Evolutionary conservation across 805 yeast genomes (phyloP).

Genomic region (Nakazawaea pomicola): DNA sequence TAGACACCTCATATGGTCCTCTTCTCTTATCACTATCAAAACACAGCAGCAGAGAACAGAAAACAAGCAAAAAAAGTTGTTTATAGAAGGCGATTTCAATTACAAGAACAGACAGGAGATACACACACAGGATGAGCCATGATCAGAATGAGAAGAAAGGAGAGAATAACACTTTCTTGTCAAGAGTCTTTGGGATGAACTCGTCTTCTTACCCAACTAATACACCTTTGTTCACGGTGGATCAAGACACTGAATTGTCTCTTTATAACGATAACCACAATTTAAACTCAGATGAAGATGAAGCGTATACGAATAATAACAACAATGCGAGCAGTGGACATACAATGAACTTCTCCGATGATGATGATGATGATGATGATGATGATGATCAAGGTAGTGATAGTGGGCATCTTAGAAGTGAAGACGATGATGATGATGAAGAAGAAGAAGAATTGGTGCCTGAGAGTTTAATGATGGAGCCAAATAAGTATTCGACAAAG

Average conservation of each 20-base stretch:
- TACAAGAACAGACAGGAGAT: too few relatives aligned
- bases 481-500: conserved; percentile 1
- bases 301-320: conserved; percentile 2
- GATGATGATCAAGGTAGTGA: too few relatives aligned
- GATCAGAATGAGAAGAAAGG: conserved; percentile 6
- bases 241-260: conserved; percentile 19
- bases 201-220: conserved; percentile 22
- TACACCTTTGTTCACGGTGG: conserved; percentile 22
- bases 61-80: too few relatives aligned
- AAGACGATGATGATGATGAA: conserved; percentile 16
- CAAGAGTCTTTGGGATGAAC: conserved; percentile 54
- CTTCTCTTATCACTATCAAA: too few relatives aligned
- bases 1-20: not conserved
- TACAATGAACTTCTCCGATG: not conserved
- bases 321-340: too few relatives aligned
- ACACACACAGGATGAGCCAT: too few relatives aligned
- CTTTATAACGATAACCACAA: conserved; percentile 9
- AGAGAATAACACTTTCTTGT: conserved; percentile 46
- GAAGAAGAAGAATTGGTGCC: conserved; percentile 23
- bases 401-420: not conserved
- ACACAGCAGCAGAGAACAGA: too few relatives aligned
- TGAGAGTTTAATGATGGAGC: conserved; percentile 23
- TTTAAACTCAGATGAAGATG: conserved; percentile 10
- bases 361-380: not conserved
- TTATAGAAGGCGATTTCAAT: too few relatives aligned